Conservation (phyloP, 2,329 filamentous ascomycete genomes). For the Anthostomella pinea region DNA sequence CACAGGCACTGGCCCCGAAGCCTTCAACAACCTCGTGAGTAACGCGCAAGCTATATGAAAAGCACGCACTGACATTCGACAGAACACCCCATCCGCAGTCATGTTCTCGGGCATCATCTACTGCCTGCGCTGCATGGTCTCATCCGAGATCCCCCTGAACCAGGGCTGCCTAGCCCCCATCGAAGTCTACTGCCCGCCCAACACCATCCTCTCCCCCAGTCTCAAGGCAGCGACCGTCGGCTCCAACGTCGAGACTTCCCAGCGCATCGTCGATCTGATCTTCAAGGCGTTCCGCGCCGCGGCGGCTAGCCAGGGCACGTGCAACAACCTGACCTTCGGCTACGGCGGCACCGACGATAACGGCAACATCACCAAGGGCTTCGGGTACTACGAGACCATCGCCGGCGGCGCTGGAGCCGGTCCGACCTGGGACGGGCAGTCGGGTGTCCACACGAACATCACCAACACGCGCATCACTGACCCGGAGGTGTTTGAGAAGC, state of each 20-base stretch:
- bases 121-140: constrained; percentile 59
- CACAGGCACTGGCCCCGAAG: constrained; percentile 51
- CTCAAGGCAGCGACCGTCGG: constrained; percentile 14
- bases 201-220: constrained; percentile 27
- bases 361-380: constrained; percentile 42
- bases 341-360: constrained; percentile 46
- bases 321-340: constrained; percentile 77
- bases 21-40: constrained; percentile 21
- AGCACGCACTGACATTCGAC: not conserved
- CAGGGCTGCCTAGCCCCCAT: constrained; percentile 59
- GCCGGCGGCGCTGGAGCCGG: constrained; percentile 67
- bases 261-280: constrained; percentile 60
- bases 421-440: constrained; percentile 62
- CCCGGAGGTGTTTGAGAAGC: constrained; percentile 64
- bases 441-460: constrained; percentile 69
- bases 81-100: constrained; percentile 28
- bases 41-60: not conserved
- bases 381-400: constrained; percentile 76
- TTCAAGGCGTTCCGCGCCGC: constrained; percentile 73
- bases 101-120: constrained; percentile 29
- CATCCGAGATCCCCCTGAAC: constrained; percentile 70
- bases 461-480: constrained; percentile 74
- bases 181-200: constrained; percentile 14
- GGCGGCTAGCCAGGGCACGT: constrained; percentile 71
- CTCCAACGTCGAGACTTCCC: constrained; percentile 28